Conservation (phyloP, 78 protist genomes). For the slime mould (Dictyostelium discoideum) region DNA sequence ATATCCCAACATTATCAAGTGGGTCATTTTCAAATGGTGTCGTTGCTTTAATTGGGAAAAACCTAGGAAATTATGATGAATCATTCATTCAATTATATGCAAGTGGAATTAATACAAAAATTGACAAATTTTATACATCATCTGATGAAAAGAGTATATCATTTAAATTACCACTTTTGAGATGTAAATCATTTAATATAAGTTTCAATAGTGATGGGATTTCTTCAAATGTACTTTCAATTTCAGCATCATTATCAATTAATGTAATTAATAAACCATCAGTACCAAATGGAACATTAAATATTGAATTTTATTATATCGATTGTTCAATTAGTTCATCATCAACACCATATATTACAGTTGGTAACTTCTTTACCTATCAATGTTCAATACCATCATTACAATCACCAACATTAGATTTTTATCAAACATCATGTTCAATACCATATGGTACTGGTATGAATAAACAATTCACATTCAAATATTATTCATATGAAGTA, state of each 20-base stretch:
- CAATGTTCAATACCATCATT: background rate
- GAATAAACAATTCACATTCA: too few species aligned
- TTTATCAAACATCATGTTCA: too few species aligned
- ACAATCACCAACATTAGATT: too few species aligned
- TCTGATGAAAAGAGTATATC: background rate
- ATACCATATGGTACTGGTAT: too few species aligned
- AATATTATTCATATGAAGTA: too few species aligned
- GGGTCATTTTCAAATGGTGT: background rate
- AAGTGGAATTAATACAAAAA: too few species aligned
- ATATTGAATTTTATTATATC: background rate
- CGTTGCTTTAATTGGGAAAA: background rate
- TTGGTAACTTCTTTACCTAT: too few species aligned
- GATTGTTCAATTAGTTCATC: background rate
- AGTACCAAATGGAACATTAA: background rate
- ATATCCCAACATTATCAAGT: background rate
- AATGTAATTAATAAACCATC: background rate
- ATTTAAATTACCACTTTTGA: background rate
- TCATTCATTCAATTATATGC: background rate
- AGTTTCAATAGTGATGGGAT: too few species aligned
- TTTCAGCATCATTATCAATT: background rate
- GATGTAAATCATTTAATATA: background rate
- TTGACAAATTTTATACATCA: background rate
- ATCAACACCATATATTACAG: background rate
- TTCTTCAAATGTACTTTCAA: background rate
- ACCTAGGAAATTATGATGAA: background rate